Conservation (phyloP, 495 filamentous ascomycete genomes). For the Schizothecium vesticola region DNA sequence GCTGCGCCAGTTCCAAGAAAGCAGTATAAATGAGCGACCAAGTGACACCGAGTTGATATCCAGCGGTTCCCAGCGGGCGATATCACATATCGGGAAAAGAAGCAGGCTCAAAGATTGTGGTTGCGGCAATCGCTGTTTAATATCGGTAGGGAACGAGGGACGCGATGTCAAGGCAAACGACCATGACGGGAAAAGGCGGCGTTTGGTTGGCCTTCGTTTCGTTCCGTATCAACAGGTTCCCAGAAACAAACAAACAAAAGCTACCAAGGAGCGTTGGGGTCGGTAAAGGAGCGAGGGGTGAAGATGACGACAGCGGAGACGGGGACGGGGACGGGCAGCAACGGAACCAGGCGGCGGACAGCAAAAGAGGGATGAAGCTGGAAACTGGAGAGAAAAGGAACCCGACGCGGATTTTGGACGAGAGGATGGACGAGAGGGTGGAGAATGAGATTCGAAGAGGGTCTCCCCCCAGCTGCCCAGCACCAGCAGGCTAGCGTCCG, state of each 20-base stretch:
- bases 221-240: neutral
- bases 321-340: neutral
- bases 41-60: neutral
- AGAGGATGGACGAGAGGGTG: neutral
- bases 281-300: neutral
- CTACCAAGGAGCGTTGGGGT: neutral
- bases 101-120: neutral
- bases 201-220: neutral
- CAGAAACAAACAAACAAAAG: neutral
- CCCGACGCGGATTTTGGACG: neutral
- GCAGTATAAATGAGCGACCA: neutral
- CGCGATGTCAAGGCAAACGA: neutral
- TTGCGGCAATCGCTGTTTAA: neutral
- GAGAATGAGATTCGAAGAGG: neutral
- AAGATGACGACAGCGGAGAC: neutral
- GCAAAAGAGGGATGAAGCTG: neutral
- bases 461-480: neutral
- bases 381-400: neutral
- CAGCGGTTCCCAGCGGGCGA: neutral
- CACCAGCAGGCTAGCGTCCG: neutral
- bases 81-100: neutral
- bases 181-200: neutral
- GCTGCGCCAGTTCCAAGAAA: neutral
- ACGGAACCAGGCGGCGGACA: neutral
- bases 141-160: neutral